A percentile compares a stretch with the other conserved stretches of the same genome.
Evolutionary conservation across 2,329 filamentous ascomycete genomes (phyloP).

Genomic region (Calonectria naviculata): DNA sequence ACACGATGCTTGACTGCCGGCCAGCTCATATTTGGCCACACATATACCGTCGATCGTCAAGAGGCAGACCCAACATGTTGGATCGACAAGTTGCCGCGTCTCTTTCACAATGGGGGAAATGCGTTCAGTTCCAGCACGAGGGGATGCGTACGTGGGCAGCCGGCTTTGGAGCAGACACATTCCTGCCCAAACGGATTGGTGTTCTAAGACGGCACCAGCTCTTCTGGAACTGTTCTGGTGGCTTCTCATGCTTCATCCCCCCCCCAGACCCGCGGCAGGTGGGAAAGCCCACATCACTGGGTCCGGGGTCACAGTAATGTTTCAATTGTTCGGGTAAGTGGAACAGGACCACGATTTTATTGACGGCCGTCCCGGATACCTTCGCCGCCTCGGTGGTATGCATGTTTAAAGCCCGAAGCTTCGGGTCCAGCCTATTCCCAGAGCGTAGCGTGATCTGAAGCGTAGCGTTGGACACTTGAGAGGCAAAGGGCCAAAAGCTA

Average conservation of each 20-base stretch:
- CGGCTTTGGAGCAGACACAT: neutral
- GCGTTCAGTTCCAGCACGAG: neutral
- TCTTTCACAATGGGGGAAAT: neutral
- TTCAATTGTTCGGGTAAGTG: slow-evolving; percentile 15
- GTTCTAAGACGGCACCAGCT: neutral
- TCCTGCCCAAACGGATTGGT: neutral
- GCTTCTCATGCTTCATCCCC: neutral
- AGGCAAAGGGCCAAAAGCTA: neutral
- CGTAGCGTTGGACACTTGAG: neutral
- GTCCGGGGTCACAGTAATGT: neutral
- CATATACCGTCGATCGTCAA: neutral
- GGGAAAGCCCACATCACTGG: neutral
- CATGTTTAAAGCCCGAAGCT: neutral
- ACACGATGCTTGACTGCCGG: neutral
- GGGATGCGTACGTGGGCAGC: neutral
- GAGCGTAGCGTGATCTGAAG: neutral
- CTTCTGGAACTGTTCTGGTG: neutral
- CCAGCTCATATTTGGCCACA: neutral
- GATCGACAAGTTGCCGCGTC: neutral
- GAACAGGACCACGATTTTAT: slow-evolving; percentile 3
- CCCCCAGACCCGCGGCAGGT: neutral
- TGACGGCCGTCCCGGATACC: neutral
- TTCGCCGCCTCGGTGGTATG: neutral
- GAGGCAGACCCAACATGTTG: neutral
- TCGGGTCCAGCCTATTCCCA: neutral